Conservation (phyloP, 2,329 filamentous ascomycete genomes). For the Metarhizium robertsii region DNA sequence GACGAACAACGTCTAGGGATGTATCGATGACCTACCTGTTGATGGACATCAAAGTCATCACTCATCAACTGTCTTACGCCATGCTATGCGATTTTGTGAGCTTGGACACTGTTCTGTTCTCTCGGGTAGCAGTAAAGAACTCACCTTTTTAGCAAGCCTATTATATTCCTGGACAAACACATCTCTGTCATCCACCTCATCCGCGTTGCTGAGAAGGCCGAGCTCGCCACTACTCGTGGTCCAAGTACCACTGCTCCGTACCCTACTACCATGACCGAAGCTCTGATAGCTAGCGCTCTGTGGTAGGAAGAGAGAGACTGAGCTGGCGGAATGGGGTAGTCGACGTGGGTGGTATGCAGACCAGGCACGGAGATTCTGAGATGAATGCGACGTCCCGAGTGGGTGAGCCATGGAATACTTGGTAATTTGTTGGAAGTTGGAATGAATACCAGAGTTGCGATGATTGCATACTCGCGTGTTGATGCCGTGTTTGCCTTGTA, state of each 20-base stretch:
- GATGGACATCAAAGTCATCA: constrained; percentile 23
- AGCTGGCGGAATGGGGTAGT: constrained; percentile 16
- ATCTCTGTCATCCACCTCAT: constrained; percentile 38
- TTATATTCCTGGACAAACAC: constrained; percentile 51
- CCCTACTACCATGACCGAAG: constrained; percentile 11
- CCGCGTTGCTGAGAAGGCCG: constrained; percentile 36
- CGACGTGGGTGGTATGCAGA: constrained; percentile 8
- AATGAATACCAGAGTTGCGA: not conserved
- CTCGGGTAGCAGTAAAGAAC: not conserved
- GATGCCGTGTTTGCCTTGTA: not conserved
- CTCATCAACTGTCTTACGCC: constrained; percentile 35
- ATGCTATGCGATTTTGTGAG: constrained; percentile 30
- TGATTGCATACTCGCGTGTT: constrained; percentile 5
- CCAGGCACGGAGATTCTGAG: constrained; percentile 11
- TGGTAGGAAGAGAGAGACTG: constrained; percentile 15
- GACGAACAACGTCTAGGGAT: not conserved
- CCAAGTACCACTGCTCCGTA: constrained; percentile 46
- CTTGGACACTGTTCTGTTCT: not conserved
- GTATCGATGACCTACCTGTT: constrained; percentile 20
- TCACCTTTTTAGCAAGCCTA: constrained; percentile 47
- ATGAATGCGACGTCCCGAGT: constrained; percentile 8
- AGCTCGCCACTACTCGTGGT: constrained; percentile 44
- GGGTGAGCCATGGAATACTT: constrained; percentile 16
- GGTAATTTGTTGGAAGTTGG: not conserved
- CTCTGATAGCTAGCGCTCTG: constrained; percentile 17